Evolutionary conservation across 148 eudicot genomes (phyloP).

Genomic region (Persicaria tinctoria): DNA sequence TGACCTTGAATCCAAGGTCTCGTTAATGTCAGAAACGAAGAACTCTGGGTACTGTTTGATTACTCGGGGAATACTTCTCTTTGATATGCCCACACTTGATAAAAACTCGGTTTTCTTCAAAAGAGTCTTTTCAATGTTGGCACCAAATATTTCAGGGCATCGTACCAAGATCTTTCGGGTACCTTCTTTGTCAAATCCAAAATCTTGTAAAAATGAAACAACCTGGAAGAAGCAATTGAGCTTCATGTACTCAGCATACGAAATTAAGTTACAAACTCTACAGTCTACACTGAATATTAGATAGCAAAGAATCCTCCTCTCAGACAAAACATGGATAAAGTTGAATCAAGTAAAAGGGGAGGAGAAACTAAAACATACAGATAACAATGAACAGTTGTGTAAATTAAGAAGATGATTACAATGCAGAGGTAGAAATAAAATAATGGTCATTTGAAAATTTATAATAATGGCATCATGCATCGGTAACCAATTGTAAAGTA

Average conservation of each 20-base stretch:
- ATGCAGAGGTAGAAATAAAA: too few species aligned
- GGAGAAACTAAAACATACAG: slow-evolving; percentile 4
- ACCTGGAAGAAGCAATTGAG: slow-evolving; percentile 35
- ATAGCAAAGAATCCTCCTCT: neutral
- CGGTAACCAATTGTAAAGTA: neutral
- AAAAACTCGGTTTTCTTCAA: slow-evolving; percentile 62
- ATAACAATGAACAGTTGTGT: neutral
- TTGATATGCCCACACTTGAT: slow-evolving; percentile 37
- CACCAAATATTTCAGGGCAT: slow-evolving; percentile 71
- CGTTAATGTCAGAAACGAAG: slow-evolving; percentile 53
- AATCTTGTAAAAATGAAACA: slow-evolving; percentile 49
- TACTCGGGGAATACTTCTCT: slow-evolving; percentile 54
- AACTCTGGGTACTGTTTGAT: slow-evolving; percentile 80
- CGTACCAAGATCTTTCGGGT: slow-evolving; percentile 47
- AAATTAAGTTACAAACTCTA: neutral
- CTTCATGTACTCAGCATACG: neutral
- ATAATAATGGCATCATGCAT: too few species aligned
- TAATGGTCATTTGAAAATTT: too few species aligned
- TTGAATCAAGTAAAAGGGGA: neutral
- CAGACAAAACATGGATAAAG: too few species aligned
- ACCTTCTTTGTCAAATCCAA: slow-evolving; percentile 50
- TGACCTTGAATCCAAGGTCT: slow-evolving; percentile 64
- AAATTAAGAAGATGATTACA: neutral
- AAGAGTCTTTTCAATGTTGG: slow-evolving; percentile 46
- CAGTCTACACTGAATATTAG: neutral